Conservation (phyloP, 345 rosid species). For the Iberis pinnata region DNA sequence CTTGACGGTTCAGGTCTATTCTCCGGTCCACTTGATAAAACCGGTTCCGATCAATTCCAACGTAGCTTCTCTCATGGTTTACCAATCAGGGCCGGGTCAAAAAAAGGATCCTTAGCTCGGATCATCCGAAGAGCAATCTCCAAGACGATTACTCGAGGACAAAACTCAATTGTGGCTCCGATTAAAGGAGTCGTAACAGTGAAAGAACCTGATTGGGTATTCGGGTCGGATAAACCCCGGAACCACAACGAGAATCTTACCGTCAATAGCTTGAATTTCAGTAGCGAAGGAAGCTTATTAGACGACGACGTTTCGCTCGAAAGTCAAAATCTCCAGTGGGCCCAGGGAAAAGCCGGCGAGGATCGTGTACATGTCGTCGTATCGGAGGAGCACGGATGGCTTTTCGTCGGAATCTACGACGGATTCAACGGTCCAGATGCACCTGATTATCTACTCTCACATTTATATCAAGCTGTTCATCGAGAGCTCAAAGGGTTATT, state of each 20-base stretch:
- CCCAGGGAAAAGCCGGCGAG: not conserved
- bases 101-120: constrained; percentile 55
- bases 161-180: constrained; percentile 71
- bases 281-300: constrained; percentile 70
- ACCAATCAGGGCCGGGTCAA: constrained; percentile 37
- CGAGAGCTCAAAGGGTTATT: not conserved
- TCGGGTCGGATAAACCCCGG: constrained; percentile 46
- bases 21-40: no score
- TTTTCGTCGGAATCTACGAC: not conserved
- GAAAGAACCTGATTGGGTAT: constrained; percentile 69
- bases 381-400: not conserved
- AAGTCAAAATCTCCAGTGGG: constrained; percentile 48
- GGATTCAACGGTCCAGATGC: not conserved
- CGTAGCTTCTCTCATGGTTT: constrained; percentile 80
- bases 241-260: constrained; percentile 57
- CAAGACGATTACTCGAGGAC: constrained; percentile 59
- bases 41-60: constrained; percentile 49
- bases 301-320: constrained; percentile 65
- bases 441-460: not conserved
- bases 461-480: not conserved
- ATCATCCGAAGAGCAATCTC: constrained; percentile 65
- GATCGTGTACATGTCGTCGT: not conserved
- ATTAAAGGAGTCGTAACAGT: constrained; percentile 51
- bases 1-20: constrained; percentile 51
- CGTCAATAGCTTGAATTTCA: constrained; percentile 39